These are phyloP conservation scores for Fusarium avenaceum DNA, from an alignment of 2,329 filamentous ascomycete species.

Conservation along the genomic window DNA sequence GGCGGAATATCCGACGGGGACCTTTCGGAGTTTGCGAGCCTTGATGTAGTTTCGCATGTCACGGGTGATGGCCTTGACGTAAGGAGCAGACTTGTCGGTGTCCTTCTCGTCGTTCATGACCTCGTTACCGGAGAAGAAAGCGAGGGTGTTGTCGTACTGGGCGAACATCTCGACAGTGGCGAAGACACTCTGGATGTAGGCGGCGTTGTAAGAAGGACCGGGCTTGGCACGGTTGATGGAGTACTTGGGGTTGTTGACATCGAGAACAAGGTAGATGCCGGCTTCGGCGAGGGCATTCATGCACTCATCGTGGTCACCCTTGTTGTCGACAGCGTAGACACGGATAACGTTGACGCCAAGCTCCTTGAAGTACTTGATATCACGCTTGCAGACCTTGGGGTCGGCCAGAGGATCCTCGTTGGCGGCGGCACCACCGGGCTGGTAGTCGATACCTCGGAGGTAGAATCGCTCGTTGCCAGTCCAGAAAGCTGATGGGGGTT, in stretches of 20 bases:
- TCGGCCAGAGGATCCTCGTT: constrained; percentile 83
- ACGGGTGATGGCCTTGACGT: constrained; percentile 83
- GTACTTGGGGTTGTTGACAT: constrained; percentile 91
- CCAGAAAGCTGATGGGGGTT: constrained; percentile 65
- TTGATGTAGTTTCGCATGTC: constrained; percentile 80
- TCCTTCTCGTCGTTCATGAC: constrained; percentile 77
- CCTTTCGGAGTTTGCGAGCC: constrained; percentile 70
- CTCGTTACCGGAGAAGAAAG: constrained; percentile 87
- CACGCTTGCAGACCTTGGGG: constrained; percentile 76
- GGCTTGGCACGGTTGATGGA: constrained; percentile 85
- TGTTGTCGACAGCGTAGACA: constrained; percentile 94
- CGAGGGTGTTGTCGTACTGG: constrained; percentile 87
- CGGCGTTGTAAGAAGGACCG: constrained; percentile 86
- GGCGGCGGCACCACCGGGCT: constrained; percentile 70
- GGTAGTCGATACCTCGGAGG: constrained; percentile 72
- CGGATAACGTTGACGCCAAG: constrained; percentile 92
- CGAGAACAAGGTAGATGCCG: constrained; percentile 91
- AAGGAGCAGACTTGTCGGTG: constrained; percentile 76
- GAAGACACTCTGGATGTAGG: constrained; percentile 87
- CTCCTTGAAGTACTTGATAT: constrained; percentile 85
- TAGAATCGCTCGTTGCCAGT: constrained; percentile 68
- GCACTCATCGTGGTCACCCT: constrained; percentile 82
- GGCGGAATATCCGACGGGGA: constrained; percentile 82
- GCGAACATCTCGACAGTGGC: constrained; percentile 88
- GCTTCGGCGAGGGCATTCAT: constrained; percentile 85